phyloP scores from a whole-genome alignment of 495 filamentous ascomycete genomes.

The Alectoria sarmentosa region DNA sequence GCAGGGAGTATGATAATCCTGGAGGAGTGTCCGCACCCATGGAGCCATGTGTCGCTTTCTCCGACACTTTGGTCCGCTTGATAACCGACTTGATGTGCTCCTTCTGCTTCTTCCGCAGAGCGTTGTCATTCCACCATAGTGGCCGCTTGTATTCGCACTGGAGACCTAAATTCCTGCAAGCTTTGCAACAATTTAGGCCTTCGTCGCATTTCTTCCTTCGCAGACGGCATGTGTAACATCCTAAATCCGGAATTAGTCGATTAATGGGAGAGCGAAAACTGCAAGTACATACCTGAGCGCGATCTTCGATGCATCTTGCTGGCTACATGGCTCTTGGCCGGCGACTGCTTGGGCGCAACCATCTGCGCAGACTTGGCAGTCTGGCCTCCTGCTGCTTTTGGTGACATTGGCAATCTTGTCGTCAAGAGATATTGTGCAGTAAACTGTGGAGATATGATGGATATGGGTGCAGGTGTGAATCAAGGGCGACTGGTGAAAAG shows the following conservation, averaged over 20 bases:
- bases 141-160: conserved; percentile 94
- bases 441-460: not conserved
- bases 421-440: not conserved
- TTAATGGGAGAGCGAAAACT: no score
- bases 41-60: conserved; percentile 55
- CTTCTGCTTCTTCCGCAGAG: conserved; percentile 78
- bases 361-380: conserved; percentile 34
- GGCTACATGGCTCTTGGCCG: conserved; percentile 50
- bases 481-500: not conserved
- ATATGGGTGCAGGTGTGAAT: not conserved
- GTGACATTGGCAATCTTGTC: conserved; percentile 27
- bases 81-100: conserved; percentile 95
- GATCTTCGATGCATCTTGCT: conserved; percentile 87
- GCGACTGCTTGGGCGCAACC: conserved; percentile 38
- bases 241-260: conserved; percentile 38
- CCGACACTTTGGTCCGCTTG: conserved; percentile 87
- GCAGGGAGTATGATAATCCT: conserved; percentile 72
- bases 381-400: conserved; percentile 22
- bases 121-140: conserved; percentile 92
- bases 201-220: conserved; percentile 98
- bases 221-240: conserved; percentile 94
- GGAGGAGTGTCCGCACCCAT: conserved; percentile 58
- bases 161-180: conserved; percentile 82
- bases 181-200: conserved; percentile 73
- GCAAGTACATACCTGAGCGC: conserved; percentile 69